Evolutionary conservation across 177 flowering plant genomes (phyloP).

Genomic region (Vitis hybrid): DNA sequence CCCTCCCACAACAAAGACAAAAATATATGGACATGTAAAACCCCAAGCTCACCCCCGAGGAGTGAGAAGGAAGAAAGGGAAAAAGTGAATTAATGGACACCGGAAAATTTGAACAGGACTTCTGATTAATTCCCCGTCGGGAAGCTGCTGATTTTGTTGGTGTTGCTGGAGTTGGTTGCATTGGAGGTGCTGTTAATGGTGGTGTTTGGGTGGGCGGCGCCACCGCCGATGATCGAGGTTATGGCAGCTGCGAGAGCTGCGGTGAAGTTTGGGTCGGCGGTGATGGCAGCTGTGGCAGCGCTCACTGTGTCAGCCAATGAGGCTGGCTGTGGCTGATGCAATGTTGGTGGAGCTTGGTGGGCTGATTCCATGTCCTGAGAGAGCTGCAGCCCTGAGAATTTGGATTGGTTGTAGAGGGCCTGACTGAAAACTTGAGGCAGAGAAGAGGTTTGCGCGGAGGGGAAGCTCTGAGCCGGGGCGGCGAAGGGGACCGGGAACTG

Average conservation of each 20-base stretch:
- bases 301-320: conserved; percentile 20
- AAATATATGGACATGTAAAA: not conserved
- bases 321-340: conserved; percentile 11
- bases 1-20: conserved; percentile 1
- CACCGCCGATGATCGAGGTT: conserved; percentile 25
- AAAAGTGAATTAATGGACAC: not conserved
- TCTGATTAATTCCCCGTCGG: conserved; percentile 6
- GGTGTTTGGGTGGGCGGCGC: conserved; percentile 13
- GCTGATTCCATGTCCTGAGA: conserved; percentile 27
- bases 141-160: conserved; percentile 9
- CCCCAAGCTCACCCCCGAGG: not conserved
- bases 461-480: conserved; percentile 22
- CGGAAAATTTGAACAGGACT: not conserved
- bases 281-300: conserved; percentile 38
- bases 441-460: conserved; percentile 1
- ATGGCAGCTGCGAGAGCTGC: conserved; percentile 43
- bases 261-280: conserved; percentile 42
- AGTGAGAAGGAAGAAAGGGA: not conserved
- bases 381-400: conserved; percentile 63
- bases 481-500: conserved; percentile 34
- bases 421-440: conserved; percentile 44
- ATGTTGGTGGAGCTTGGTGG: conserved; percentile 15
- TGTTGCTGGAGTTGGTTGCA: conserved; percentile 1
- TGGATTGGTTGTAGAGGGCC: conserved; percentile 55
- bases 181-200: conserved; percentile 7